Conservation (phyloP, 1,139 yeast species). For the Lodderomyces orthopsilosis region DNA sequence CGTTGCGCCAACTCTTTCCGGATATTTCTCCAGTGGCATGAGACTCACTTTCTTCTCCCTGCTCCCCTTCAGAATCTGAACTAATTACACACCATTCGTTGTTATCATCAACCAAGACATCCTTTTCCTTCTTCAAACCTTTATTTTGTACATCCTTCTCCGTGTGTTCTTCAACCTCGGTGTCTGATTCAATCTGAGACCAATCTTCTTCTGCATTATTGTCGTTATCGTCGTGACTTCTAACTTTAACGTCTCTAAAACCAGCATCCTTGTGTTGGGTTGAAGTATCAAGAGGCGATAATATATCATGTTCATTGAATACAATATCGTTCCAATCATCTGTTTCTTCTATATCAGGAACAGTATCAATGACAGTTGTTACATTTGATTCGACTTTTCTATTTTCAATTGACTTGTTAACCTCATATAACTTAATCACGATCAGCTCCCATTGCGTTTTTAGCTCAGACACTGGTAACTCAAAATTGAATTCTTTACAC, state of each 20-base stretch:
- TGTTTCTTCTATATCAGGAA: conserved; percentile 2
- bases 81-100: conserved; percentile 11
- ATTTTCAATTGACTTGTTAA: neutral
- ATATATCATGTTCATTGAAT: neutral
- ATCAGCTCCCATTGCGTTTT: neutral
- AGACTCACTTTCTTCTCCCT: neutral
- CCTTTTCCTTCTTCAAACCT: neutral
- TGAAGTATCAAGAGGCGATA: neutral
- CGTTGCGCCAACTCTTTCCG: neutral
- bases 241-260: neutral
- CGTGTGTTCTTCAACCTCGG: conserved; percentile 6
- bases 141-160: neutral
- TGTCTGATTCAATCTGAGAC: conserved; percentile 11
- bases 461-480: conserved; percentile 22
- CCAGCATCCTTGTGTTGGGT: neutral
- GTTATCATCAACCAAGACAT: neutral
- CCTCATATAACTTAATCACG: neutral
- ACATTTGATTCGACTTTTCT: neutral
- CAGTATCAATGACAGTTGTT: neutral
- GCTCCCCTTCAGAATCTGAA: conserved; percentile 6
- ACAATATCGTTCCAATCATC: conserved; percentile 4
- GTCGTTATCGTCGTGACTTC: conserved; percentile 2
- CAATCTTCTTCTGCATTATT: conserved; percentile 9
- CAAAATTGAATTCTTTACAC: conserved; percentile 31
- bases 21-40: neutral